Percentiles rank a stretch among this genome's conserved stretches.
These are phyloP conservation scores for Epichloe gansuensis DNA, from an alignment of 2,329 filamentous ascomycete genomes.

Conservation along the genomic window DNA sequence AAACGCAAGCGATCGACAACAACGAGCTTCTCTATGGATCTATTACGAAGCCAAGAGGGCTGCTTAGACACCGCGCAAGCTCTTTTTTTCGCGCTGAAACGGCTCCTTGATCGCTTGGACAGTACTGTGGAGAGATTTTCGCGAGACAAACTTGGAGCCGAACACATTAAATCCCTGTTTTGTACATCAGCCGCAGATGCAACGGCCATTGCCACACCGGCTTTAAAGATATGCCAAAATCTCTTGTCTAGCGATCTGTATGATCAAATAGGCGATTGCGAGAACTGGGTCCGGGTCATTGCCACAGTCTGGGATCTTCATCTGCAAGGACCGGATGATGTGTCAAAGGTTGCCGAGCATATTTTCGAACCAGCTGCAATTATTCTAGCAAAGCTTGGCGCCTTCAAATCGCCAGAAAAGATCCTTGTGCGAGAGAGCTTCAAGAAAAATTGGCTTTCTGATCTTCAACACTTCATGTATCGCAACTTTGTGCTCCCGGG, in stretches of 20 bases:
- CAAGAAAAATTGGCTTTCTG: slow-evolving; percentile 28
- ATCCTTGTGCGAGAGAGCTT: slow-evolving; percentile 9
- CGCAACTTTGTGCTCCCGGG: slow-evolving; percentile 39
- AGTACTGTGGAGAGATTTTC: slow-evolving; percentile 20
- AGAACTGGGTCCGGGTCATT: slow-evolving; percentile 35
- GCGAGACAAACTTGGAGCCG: slow-evolving; percentile 38
- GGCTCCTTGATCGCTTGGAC: slow-evolving; percentile 33
- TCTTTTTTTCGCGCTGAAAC: slow-evolving; percentile 32
- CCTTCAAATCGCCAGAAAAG: slow-evolving; percentile 12
- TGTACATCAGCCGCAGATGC: slow-evolving; percentile 35
- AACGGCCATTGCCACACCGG: slow-evolving; percentile 30
- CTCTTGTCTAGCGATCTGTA: slow-evolving; percentile 20
- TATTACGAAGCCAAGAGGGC: slow-evolving; percentile 25
- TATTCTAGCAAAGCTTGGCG: slow-evolving; percentile 29
- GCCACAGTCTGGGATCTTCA: slow-evolving; percentile 40
- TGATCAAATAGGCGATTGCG: slow-evolving; percentile 24
- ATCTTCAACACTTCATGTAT: slow-evolving; percentile 36
- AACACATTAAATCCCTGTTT: slow-evolving; percentile 46
- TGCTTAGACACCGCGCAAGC: slow-evolving; percentile 35
- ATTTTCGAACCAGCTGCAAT: slow-evolving; percentile 26
- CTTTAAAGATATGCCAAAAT: slow-evolving; percentile 32
- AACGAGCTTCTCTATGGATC: slow-evolving; percentile 25
- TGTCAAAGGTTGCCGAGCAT: slow-evolving; percentile 33
- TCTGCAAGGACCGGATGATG: slow-evolving; percentile 35
- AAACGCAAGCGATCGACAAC: slow-evolving; percentile 34